A percentile compares a stretch with the other conserved stretches of the same genome.
Evolutionary conservation across 208 protist genomes (phyloP).

Genomic region (Trichomonas tenax): DNA sequence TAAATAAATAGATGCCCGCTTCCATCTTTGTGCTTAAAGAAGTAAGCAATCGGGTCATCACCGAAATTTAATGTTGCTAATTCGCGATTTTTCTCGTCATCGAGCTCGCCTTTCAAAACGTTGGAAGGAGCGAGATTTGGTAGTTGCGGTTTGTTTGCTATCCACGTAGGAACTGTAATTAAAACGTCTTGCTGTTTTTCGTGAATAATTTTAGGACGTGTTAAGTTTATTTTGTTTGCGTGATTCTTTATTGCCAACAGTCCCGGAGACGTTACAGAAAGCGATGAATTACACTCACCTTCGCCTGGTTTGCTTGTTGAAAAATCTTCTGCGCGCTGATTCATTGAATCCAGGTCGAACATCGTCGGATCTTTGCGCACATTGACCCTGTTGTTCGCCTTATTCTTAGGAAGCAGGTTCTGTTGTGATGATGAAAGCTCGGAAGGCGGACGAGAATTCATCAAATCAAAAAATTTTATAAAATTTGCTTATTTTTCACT

Average conservation of each 20-base stretch:
- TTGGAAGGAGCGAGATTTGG: not conserved
- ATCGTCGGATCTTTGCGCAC: not conserved
- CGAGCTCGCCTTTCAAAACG: not conserved
- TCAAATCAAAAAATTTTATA: not conserved
- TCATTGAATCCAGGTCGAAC: not conserved
- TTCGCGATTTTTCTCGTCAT: not conserved
- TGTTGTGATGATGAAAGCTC: not conserved
- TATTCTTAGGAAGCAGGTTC: not conserved
- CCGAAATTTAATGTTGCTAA: not conserved
- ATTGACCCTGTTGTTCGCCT: not conserved
- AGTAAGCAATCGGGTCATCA: constrained; percentile 1
- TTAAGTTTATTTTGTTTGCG: not conserved
- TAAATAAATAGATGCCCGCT: not conserved
- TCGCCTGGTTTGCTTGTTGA: not conserved
- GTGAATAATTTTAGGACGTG: not conserved
- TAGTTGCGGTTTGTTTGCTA: not conserved
- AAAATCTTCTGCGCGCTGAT: not conserved
- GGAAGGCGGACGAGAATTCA: not conserved
- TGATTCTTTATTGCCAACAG: not conserved
- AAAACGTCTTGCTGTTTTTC: not conserved
- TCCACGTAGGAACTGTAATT: not conserved
- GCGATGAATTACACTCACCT: not conserved
- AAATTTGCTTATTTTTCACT: not conserved
- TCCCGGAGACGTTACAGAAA: not conserved
- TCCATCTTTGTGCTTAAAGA: not conserved